phyloP scores from a whole-genome alignment of 352 stramenopile species.

The Peronospora farinosa region DNA sequence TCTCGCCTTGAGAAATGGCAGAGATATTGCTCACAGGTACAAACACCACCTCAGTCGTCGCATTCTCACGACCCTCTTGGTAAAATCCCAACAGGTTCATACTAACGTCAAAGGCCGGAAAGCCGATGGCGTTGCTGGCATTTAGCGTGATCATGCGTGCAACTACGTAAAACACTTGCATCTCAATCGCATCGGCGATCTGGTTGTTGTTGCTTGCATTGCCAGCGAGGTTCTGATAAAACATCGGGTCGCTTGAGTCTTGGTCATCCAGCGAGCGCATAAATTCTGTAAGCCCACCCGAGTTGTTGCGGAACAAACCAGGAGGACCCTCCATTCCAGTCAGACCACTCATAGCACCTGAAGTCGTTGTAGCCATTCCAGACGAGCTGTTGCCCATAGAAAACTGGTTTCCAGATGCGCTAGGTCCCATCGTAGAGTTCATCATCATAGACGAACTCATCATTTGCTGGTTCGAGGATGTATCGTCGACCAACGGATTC shows the following conservation, averaged over 20 bases:
- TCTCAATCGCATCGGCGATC: constrained; percentile 64
- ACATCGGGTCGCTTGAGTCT: constrained; percentile 48
- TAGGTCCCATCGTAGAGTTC: constrained; percentile 45
- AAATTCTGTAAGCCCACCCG: constrained; percentile 66
- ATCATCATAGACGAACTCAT: constrained; percentile 66
- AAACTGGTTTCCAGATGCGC: constrained; percentile 44
- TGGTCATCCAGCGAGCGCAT: constrained; percentile 74
- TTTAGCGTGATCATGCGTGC: constrained; percentile 71
- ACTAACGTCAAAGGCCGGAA: constrained; percentile 62
- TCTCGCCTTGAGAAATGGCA: constrained; percentile 63
- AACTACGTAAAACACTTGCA: constrained; percentile 78
- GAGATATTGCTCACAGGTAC: constrained; percentile 68
- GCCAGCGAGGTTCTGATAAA: constrained; percentile 54
- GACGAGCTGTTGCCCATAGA: constrained; percentile 38
- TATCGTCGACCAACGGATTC: constrained; percentile 30
- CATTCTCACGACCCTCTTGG: constrained; percentile 62
- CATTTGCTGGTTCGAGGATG: constrained; percentile 39
- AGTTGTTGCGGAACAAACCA: constrained; percentile 67
- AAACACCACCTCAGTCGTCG: constrained; percentile 78
- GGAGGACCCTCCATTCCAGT: constrained; percentile 64
- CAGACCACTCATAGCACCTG: constrained; percentile 42
- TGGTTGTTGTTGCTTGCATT: constrained; percentile 32
- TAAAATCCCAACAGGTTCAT: constrained; percentile 80
- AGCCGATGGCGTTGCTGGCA: constrained; percentile 63
- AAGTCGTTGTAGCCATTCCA: constrained; percentile 29